A percentile compares a stretch with the other conserved stretches of the same genome.
Conservation (phyloP, 169 alveolate genomes). For the Plasmodium reichenowi region DNA sequence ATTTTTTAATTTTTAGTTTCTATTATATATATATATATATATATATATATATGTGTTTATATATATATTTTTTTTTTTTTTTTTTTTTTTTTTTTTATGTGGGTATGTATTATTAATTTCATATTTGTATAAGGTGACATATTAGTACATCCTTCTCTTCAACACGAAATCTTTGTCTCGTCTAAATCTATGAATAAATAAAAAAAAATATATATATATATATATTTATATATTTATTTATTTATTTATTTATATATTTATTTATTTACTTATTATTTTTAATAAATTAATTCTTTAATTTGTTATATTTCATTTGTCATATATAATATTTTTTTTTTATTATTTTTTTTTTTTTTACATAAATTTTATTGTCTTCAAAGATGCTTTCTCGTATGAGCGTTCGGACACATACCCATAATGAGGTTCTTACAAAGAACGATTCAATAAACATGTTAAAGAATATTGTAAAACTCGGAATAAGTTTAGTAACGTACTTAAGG, state of each 20-base stretch:
- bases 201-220: no score
- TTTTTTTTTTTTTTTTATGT: conserved; percentile 9
- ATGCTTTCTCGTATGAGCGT: conserved; percentile 74
- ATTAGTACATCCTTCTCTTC: no score
- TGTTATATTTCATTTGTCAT: background rate
- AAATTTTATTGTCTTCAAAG: conserved; percentile 1
- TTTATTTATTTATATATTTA: no score
- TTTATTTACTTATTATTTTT: no score
- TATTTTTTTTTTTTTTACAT: background rate
- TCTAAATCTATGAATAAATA: no score
- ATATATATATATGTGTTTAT: background rate
- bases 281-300: no score
- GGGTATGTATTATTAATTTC: no score
- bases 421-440: conserved; percentile 58
- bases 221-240: no score
- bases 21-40: background rate
- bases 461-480: conserved; percentile 80
- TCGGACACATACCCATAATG: conserved; percentile 54
- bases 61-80: background rate
- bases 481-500: conserved; percentile 81
- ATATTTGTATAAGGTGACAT: no score
- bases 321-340: conserved; percentile 4
- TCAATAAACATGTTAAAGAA: conserved; percentile 82
- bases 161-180: no score
- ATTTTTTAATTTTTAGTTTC: background rate